Evolutionary conservation across 2,329 filamentous ascomycete genomes (phyloP).

Genomic region (Aspergillus quadricinctus): DNA sequence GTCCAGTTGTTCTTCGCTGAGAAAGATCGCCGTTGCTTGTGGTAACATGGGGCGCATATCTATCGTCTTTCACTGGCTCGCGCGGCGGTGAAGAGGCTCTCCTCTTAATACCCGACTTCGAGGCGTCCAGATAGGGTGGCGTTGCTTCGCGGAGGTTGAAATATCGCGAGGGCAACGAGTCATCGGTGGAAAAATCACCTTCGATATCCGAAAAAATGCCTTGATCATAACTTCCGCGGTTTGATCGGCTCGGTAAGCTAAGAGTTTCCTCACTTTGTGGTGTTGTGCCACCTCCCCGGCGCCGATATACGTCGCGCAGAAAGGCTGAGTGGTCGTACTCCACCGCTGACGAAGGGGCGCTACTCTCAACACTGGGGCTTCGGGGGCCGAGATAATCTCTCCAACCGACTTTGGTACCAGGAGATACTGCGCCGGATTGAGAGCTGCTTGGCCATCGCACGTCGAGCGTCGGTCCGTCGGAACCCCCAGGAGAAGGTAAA

Average conservation of each 20-base stretch:
- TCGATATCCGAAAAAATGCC: conserved; percentile 50
- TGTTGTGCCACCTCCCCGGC: conserved; percentile 47
- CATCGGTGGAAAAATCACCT: conserved; percentile 38
- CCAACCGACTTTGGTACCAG: conserved; percentile 38
- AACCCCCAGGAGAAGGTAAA: conserved; percentile 28
- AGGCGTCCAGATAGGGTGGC: conserved; percentile 32
- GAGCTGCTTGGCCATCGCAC: conserved; percentile 38
- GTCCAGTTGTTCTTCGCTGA: conserved; percentile 49
- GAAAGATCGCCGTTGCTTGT: conserved; percentile 49
- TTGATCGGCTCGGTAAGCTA: conserved; percentile 49
- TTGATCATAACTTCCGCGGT: conserved; percentile 61
- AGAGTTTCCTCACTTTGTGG: conserved; percentile 47
- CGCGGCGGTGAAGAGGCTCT: conserved; percentile 61
- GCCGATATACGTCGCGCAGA: conserved; percentile 33
- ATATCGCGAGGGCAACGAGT: conserved; percentile 31
- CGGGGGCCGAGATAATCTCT: conserved; percentile 39
- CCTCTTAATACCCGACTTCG: conserved; percentile 57
- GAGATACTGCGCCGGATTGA: conserved; percentile 39
- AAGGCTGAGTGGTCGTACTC: conserved; percentile 39
- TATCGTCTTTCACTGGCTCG: conserved; percentile 42
- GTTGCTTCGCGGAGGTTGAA: conserved; percentile 38
- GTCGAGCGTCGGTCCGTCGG: conserved; percentile 29
- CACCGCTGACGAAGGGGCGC: conserved; percentile 33
- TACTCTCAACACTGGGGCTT: conserved; percentile 43
- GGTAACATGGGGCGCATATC: conserved; percentile 29